Conservation (phyloP, 225 moss, liverwort and hornwort genomes). For the Marchantia paleacea region DNA sequence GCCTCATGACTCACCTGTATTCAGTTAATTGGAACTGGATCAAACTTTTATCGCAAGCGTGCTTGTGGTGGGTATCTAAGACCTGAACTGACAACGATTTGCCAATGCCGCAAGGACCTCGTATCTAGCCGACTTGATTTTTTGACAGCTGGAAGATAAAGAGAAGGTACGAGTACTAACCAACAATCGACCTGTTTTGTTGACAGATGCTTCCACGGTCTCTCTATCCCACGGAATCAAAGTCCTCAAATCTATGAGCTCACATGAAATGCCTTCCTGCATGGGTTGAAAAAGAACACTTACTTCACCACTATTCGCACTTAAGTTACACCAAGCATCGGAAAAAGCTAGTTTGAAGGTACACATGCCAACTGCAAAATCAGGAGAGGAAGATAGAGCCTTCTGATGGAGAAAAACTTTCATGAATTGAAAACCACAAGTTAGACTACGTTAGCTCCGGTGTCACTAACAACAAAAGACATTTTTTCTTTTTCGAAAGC, state of each 20-base stretch:
- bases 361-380: no score
- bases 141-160: not conserved
- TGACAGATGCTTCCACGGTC: slow-evolving; percentile 82
- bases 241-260: slow-evolving; percentile 89
- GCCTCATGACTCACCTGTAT: slow-evolving; percentile 94
- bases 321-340: not conserved
- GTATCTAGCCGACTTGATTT: not conserved
- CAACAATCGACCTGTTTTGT: slow-evolving; percentile 84
- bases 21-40: not conserved
- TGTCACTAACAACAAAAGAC: no score
- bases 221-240: slow-evolving; percentile 93
- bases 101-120: no score
- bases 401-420: no score
- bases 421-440: no score
- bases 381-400: no score
- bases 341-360: no score
- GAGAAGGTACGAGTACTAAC: slow-evolving; percentile 31
- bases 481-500: no score
- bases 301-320: not conserved
- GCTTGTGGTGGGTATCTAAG: no score
- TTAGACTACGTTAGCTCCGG: no score
- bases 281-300: not conserved
- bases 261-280: slow-evolving; percentile 85
- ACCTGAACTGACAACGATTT: not conserved
- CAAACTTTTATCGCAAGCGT: no score